Evolutionary conservation across 2,329 filamentous ascomycete species (phyloP), one percentile per base, ranked within the genome.

Genomic region (Paecilomyces niveus): DNA sequence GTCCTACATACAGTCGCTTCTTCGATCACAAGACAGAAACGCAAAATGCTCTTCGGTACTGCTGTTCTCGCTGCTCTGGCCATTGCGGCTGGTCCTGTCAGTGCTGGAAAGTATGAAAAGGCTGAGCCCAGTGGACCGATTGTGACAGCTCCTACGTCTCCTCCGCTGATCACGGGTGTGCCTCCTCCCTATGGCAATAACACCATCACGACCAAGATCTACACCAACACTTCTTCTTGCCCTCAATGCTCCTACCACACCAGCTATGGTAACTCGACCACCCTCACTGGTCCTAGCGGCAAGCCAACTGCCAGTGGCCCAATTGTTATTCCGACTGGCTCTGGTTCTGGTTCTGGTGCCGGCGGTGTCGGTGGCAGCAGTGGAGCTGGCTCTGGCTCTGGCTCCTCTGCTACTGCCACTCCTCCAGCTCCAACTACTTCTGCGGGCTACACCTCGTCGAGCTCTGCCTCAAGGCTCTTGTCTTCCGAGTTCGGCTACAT

Each of bases 21-120:
- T 18, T 8, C 15, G 3, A 45, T 4, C 5, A 18, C 39, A n/a
- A 45, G 39, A 26, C 9, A 54, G 24, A 59, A 31, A 29, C 53
- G 54, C 45, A 67, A 61, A 58, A 74, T 74, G 71, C 65, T 68
- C 58, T 64, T 72, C 63, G 64, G 57, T 21, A 39, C 58, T 35
- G 51, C 58, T 55, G 11, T 33, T 21, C 4, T 61, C 13, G 24
- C 68, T n/a, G 62, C 63, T 10, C 54, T 68, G 54, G 63, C 65
- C 55, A 53, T 68, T 45, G 62, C 61, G 22, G 62, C 63, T 15
- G 58, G 63, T 56, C 59, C 65, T 29, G 60, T 58, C 18, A 58
- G 55, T 18, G 61, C 59, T 32, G 51, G 58, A 3, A 35, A 59
- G 3, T 53, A 54, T 22, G 11, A 58, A 1, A 32, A 29, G 33